Evolutionary conservation across 371 early-diverging fungal genomes (phyloP), one percentile per base, ranked within the genome.

Genomic region (Saksenaea vasiformis): DNA sequence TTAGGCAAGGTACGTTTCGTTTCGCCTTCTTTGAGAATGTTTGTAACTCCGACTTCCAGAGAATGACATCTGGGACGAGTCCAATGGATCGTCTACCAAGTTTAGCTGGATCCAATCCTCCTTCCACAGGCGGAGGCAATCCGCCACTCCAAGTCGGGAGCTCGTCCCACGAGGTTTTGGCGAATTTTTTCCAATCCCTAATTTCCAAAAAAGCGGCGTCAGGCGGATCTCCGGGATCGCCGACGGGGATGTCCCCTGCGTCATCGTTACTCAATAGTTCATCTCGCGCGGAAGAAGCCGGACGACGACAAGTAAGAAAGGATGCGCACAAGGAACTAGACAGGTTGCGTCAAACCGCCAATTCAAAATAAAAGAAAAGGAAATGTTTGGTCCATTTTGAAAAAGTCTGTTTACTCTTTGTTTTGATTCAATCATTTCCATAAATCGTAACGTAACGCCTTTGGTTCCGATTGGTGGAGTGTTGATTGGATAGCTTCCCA

Each of bases 141-240:
- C 62, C 62, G 11, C 54, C 72, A 53, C 22, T 22, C 22, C 17
- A n/a, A 17, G 44, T 44, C 19, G 31, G 66, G 63, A 8, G 60
- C 80, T 44, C 66, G 61, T n/a, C 78, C 13, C 90, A 89, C 63
- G 94, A 93, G 71, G 91, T 93, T 2, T 71, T 95, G 51, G 87
- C 90, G n/a, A 90, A 89, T 69, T 96, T 95, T 70, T 96, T 95
- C 87, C 90, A 93, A 72, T 89, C 89, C 7, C 80, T 96, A 55
- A 80, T 96, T 39, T 85, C 74, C 35, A 91, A 92, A 61, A 91
- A 91, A 60, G 66, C 77, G 3, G 66, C 73, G 8, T 59, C 66
- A 4, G 68, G 68, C 13, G 59, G 63, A 24, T n/a, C 51, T 22
- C 51, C 51, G 22, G 67, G 64, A 28, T 76, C 76, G 0, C 79